Evolutionary conservation across 2,329 filamentous ascomycete genomes (phyloP).

Genomic region (Xylariaceae sp.): DNA sequence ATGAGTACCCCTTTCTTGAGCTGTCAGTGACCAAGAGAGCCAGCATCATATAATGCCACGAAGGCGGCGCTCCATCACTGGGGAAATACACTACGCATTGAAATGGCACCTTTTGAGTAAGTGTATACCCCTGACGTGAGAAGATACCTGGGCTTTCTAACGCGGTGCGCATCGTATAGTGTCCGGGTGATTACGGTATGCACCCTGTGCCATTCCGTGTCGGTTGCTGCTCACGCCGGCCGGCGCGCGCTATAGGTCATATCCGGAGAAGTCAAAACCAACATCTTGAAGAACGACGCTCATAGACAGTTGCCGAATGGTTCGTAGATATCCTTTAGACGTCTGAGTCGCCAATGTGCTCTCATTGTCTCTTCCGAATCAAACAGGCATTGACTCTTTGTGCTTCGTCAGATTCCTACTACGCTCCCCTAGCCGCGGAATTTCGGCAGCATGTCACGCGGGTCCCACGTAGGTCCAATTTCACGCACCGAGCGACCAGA

Average conservation of each 20-base stretch:
- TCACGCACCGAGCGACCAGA: too few species aligned
- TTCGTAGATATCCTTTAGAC: not conserved
- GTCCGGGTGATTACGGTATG: not conserved
- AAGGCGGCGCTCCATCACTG: conserved; percentile 29
- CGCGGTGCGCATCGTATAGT: not conserved
- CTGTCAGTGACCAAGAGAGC: not conserved
- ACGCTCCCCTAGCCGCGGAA: conserved; percentile 14
- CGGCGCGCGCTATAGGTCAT: conserved; percentile 24
- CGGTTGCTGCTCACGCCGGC: conserved; percentile 9
- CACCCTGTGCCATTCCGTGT: not conserved
- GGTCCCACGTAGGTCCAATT: not conserved
- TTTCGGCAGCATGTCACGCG: conserved; percentile 21
- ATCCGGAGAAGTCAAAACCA: conserved; percentile 28
- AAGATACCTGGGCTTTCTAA: not conserved
- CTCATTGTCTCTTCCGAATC: too few species aligned
- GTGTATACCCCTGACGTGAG: not conserved
- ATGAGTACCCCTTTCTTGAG: not conserved
- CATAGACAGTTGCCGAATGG: conserved; percentile 20
- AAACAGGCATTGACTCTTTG: too few species aligned
- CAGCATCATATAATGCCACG: conserved; percentile 28
- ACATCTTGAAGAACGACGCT: conserved; percentile 28
- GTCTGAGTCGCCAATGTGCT: too few species aligned
- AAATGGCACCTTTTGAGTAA: conserved; percentile 25
- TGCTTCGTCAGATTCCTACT: conserved; percentile 21
- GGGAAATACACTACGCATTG: conserved; percentile 23